A percentile compares a stretch with the other conserved stretches of the same genome.
Evolutionary conservation across 140 eudicot genomes (phyloP).

Genomic region (Cichorium intybus): DNA sequence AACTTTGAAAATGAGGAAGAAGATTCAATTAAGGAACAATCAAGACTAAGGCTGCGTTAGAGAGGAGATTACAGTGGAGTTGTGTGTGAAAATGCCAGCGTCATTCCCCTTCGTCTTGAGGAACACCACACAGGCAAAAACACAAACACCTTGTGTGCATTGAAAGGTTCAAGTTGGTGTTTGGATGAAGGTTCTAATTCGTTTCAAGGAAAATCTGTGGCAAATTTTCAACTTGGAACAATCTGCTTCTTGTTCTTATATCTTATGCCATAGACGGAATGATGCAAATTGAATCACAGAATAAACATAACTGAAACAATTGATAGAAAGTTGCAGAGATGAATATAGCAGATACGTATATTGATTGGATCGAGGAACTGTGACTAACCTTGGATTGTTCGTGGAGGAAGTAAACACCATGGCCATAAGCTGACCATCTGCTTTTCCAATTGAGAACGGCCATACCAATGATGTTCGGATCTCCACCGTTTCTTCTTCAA

Average conservation of each 20-base stretch:
- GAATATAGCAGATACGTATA: not conserved
- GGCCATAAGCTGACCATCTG: conserved; percentile 21
- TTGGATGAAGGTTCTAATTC: too few species aligned
- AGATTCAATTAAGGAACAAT: conserved; percentile 20
- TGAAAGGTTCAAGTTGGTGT: too few species aligned
- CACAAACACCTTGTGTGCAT: too few species aligned
- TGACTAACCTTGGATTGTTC: conserved; percentile 33
- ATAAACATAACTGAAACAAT: not conserved
- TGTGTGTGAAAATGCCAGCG: conserved; percentile 51
- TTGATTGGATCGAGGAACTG: not conserved
- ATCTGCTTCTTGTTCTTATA: too few species aligned
- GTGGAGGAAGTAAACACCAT: conserved; percentile 44
- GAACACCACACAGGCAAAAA: too few species aligned
- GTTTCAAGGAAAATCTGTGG: too few species aligned
- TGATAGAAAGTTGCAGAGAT: not conserved
- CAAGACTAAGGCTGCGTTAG: conserved; percentile 8
- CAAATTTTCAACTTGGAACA: too few species aligned
- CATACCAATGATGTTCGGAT: conserved; percentile 54
- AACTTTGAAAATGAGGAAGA: conserved; percentile 26
- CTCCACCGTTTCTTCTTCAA: conserved; percentile 40
- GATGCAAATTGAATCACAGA: not conserved
- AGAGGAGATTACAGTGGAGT: not conserved
- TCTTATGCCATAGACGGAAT: too few species aligned
- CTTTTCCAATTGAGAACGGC: conserved; percentile 34
- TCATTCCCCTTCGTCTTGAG: too few species aligned